Conservation (phyloP, 1,139 yeast genomes). For the Pichia sp. region DNA sequence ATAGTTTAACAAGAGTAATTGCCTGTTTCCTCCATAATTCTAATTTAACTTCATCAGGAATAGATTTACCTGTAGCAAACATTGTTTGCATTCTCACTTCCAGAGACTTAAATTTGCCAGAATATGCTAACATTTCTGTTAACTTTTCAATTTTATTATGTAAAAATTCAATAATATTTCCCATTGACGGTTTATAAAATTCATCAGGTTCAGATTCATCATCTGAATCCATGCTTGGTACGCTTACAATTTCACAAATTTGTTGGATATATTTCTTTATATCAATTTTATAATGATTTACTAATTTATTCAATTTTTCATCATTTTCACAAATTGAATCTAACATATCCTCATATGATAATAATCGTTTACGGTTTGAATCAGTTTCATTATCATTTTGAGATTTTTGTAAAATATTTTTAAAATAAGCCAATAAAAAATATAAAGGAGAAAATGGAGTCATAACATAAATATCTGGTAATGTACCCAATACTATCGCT, state of each 20-base stretch:
- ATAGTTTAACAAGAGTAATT: slow-evolving; percentile 23
- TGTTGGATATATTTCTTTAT: slow-evolving; percentile 28
- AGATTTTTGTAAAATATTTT: slow-evolving; percentile 26
- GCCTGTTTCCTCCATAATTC: slow-evolving; percentile 19
- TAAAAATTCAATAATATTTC: slow-evolving; percentile 33
- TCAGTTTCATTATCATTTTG: slow-evolving; percentile 7
- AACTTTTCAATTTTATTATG: slow-evolving; percentile 31
- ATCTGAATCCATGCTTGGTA: slow-evolving; percentile 15
- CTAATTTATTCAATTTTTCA: slow-evolving; percentile 30
- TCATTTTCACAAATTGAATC: slow-evolving; percentile 35
- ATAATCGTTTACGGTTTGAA: slow-evolving; percentile 29
- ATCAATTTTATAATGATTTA: slow-evolving; percentile 20
- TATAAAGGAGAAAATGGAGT: slow-evolving; percentile 40
- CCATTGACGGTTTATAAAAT: slow-evolving; percentile 40
- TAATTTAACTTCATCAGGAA: slow-evolving; percentile 7
- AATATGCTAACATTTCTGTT: slow-evolving; percentile 27
- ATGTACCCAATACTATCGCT: slow-evolving; percentile 22
- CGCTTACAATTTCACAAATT: slow-evolving; percentile 35
- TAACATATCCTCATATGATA: slow-evolving; percentile 43
- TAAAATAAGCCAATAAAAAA: slow-evolving; percentile 37
- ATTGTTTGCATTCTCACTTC: slow-evolving; percentile 16
- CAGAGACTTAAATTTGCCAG: background rate
- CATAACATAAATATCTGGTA: slow-evolving; percentile 37
- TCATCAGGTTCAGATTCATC: slow-evolving; percentile 38
- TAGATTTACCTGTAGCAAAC: slow-evolving; percentile 1